Conservation (phyloP, 805 yeast genomes). For the Starmera amethionina region DNA sequence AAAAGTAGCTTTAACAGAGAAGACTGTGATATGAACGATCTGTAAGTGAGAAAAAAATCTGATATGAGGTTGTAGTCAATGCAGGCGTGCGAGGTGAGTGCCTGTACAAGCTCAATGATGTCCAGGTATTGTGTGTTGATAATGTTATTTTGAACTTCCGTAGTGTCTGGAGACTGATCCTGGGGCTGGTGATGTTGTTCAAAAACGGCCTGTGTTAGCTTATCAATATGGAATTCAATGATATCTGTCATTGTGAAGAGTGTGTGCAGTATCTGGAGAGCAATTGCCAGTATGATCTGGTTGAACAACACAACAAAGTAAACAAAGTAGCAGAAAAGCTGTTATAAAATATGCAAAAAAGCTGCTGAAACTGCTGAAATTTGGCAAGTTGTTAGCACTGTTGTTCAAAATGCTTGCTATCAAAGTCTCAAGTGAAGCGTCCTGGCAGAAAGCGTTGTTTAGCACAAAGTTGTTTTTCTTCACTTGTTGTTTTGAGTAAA, state of each 20-base stretch:
- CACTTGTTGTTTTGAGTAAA: too few species aligned
- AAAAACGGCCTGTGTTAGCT: constrained; percentile 5
- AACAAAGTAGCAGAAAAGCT: too few species aligned
- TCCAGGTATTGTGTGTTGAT: constrained; percentile 5
- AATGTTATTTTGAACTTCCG: neutral
- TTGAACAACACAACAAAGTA: too few species aligned
- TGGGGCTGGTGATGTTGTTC: constrained; percentile 1
- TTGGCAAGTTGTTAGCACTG: too few species aligned
- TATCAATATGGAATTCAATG: constrained; percentile 7
- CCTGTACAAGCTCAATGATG: constrained; percentile 9
- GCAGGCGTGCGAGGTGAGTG: constrained; percentile 14
- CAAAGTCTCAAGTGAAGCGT: too few species aligned
- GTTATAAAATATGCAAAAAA: too few species aligned
- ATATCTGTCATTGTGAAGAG: constrained; percentile 9
- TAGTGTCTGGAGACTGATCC: too few species aligned
- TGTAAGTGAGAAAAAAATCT: constrained; percentile 79
- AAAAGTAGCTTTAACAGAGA: constrained; percentile 52
- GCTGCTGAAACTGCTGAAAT: too few species aligned
- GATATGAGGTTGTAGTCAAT: constrained; percentile 70
- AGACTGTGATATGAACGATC: constrained; percentile 54
- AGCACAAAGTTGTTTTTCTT: too few species aligned
- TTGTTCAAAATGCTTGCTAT: too few species aligned
- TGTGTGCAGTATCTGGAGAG: neutral
- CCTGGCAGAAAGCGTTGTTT: too few species aligned
- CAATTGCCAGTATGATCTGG: too few species aligned